Base-by-base conservation (phyloP, 2,329 filamentous ascomycete genomes). In the Bipolaris sorokiniana region DNA sequence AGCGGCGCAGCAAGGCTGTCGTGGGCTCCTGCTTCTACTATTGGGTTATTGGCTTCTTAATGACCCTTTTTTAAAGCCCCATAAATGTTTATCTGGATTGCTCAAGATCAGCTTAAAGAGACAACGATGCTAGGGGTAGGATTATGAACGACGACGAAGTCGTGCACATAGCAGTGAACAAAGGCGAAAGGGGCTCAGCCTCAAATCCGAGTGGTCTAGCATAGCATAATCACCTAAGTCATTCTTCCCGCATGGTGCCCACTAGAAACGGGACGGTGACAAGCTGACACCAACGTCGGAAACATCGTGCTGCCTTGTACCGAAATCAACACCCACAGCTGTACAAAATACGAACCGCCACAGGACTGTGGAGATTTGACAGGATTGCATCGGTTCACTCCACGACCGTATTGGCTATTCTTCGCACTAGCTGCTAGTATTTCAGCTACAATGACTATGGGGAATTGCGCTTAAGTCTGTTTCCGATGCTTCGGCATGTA, bases 71-170 rank as follows among this genome's bases (percentile, higher is more conserved):
- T n/a, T n/a, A 9, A 47, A 6, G 44, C 44, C 16, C 44, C 28
- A 47, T 18, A 9, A 18, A 72, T 49, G 16, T 70, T 9, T 15
- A 13, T 22, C 6, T 6, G 9, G 22, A 42, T n/a, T 22, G 20
- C 20, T 9, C 6, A 15, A n/a, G 13, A 5, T 1, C 22, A 42
- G 40, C 15, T 16, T 7, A 16, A 15, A 16, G 20, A 22, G 40
- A n/a, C 40, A 1, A 42, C 20, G 11, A 7, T 23, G 40, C 10
- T 23, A 15, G 40, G 16, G 18, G 18, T n/a, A 5, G 16, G 18
- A 13, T 42, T 42, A n/a, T 42, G 40, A 42, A 42, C 11, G 6
- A 23, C 7, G 15, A 42, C 5, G n/a, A 7, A 42, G 22, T 26
- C 20, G 20, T 15, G 10, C 40, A 18, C 13, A 42, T n/a, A 4